Base-by-base conservation (phyloP, 192 early-diverging fungal species). In the Tieghemiomyces parasiticus region DNA sequence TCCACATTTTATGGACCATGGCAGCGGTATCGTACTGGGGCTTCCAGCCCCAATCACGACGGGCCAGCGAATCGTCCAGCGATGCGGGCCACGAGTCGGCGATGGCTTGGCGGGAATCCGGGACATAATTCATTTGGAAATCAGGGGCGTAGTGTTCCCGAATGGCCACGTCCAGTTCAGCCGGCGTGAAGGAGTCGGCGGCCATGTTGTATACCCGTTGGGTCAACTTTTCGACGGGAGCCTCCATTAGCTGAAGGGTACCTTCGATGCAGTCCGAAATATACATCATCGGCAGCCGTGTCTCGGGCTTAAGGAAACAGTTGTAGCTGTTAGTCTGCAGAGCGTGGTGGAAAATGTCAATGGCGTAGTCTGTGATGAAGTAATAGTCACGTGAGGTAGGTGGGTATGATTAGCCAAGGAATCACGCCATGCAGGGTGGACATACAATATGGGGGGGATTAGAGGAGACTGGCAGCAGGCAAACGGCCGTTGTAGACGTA, bases 301-400 rank as follows among this genome's bases (percentile, higher is more conserved):
- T 78, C 22, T 76, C 75, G 30, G 72, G 69, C 28, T 63, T 70
- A 58, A 84, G 65, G 69, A 80, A 84, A 59, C 79, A 81, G 20
- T 72, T 63, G 61, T 81, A 84, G 30, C 64, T 46, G 49, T 80
- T 76, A 22, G 63, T 59, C 51, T 79, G 74, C 30, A 84, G 67
- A 10, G 81, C 81, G 4, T 69, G 73, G 58, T 84, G 81, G 69
- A 84, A 84, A 42, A 84, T 84, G 34, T 84, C 78, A 47, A 84
- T 76, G 20, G 81, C 81, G 34, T 84, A 84, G 32, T 84, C 81
- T 2, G 79, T 42, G 6, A 42, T 42, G n/a, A n/a, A n/a, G n/a
- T n/a, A n/a, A n/a, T n/a, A n/a, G n/a, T n/a, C n/a, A n/a, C n/a
- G n/a, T n/a, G n/a, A n/a, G n/a, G n/a, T n/a, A n/a, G n/a, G n/a